These are phyloP conservation scores for Colletotrichum gigasporum DNA, from an alignment of 2,329 filamentous ascomycete genomes.

Conservation along the genomic window DNA sequence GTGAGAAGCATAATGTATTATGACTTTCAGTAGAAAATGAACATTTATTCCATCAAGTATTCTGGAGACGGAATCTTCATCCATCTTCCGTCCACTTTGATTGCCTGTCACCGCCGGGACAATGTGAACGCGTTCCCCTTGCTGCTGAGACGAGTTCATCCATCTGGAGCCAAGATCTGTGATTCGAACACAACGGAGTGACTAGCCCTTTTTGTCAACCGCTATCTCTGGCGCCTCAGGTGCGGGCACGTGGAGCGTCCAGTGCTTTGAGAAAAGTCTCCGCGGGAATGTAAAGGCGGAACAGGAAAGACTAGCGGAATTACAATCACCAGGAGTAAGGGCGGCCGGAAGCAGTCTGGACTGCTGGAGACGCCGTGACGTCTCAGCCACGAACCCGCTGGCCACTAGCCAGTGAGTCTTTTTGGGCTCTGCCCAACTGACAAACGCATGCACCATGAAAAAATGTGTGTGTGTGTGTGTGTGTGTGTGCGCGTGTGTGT, in stretches of 20 bases:
- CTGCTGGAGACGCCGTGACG: too few species aligned
- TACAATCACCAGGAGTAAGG: neutral
- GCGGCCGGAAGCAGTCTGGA: too few species aligned
- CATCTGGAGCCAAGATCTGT: neutral
- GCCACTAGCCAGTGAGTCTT: neutral
- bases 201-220: slow-evolving; percentile 8
- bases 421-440: too few species aligned
- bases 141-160: slow-evolving; percentile 4
- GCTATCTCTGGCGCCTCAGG: neutral
- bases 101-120: neutral
- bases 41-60: neutral
- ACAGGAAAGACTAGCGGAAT: neutral
- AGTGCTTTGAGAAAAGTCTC: neutral
- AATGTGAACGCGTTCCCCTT: neutral
- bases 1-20: slow-evolving; percentile 27
- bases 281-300: neutral
- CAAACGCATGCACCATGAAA: too few species aligned
- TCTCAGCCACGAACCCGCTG: too few species aligned
- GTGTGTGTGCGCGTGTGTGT: too few species aligned
- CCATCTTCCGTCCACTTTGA: neutral
- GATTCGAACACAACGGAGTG: neutral
- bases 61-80: neutral
- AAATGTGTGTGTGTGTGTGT: too few species aligned
- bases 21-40: slow-evolving; percentile 13
- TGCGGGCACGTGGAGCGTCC: neutral